These are phyloP conservation scores for Cornus controversa DNA, from an alignment of 148 eudicot genomes.

Conservation along the genomic window DNA sequence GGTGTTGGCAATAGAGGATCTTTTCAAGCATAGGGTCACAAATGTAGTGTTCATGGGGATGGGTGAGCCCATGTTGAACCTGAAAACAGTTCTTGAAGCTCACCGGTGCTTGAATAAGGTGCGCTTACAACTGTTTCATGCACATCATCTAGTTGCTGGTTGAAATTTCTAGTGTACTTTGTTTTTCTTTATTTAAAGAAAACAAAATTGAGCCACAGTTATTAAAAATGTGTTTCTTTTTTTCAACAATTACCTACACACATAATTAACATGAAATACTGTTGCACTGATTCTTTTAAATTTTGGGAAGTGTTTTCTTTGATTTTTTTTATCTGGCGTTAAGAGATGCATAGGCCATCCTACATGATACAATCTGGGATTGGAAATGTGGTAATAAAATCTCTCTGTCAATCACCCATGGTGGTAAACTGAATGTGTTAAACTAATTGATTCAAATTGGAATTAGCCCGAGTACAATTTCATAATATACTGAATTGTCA, in stretches of 20 bases:
- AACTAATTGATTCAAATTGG: not conserved
- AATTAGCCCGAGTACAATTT: not conserved
- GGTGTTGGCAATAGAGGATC: conserved; percentile 94
- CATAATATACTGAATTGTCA: not conserved
- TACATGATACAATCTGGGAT: conserved; percentile 1
- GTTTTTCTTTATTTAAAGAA: too few species aligned
- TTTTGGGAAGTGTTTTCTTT: not conserved
- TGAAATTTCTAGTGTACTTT: not conserved
- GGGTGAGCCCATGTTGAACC: conserved; percentile 99
- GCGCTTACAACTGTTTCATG: conserved; percentile 5
- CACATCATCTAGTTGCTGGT: conserved; percentile 8
- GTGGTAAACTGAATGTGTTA: not conserved
- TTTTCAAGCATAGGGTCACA: conserved; percentile 81
- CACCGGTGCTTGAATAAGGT: conserved; percentile 96
- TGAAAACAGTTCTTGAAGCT: conserved; percentile 93
- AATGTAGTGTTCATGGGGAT: conserved; percentile 99
- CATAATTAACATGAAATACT: not conserved
- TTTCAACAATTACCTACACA: not conserved
- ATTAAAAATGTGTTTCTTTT: not conserved
- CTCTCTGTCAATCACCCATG: not conserved
- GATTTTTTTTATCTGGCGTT: not conserved
- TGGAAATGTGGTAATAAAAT: not conserved
- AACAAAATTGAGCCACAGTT: too few species aligned
- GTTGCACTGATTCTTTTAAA: too few species aligned
- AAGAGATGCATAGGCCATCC: not conserved